Conservation (phyloP, 2,329 filamentous ascomycete species). For the Fulvia fulva region DNA sequence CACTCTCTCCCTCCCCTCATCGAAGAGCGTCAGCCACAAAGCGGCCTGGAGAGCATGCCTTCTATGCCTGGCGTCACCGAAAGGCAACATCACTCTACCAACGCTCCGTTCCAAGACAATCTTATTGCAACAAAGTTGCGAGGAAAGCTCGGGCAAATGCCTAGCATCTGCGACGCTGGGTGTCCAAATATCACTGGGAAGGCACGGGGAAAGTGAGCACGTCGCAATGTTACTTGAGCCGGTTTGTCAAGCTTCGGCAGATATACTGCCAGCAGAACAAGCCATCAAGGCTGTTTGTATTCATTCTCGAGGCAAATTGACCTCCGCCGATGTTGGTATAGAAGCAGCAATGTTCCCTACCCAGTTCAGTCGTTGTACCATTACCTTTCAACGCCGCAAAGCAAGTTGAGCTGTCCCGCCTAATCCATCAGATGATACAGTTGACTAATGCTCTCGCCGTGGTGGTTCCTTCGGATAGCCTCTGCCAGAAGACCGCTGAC, state of each 20-base stretch:
- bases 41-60: constrained; percentile 30
- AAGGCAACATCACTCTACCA: constrained; percentile 36
- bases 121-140: constrained; percentile 27
- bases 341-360: background rate
- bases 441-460: constrained; percentile 74
- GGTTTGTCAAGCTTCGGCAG: background rate
- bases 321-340: constrained; percentile 1
- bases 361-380: background rate
- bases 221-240: background rate
- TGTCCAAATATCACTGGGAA: constrained; percentile 4
- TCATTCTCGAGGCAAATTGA: background rate
- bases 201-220: constrained; percentile 3
- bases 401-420: background rate
- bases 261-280: background rate
- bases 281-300: constrained; percentile 6
- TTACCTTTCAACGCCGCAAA: background rate
- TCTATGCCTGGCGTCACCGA: constrained; percentile 29
- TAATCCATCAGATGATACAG: constrained; percentile 44
- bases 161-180: constrained; percentile 44
- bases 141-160: constrained; percentile 41
- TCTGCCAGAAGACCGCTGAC: constrained; percentile 84
- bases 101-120: constrained; percentile 46
- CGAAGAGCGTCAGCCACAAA: constrained; percentile 20
- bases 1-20: constrained; percentile 30
- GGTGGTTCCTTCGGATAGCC: constrained; percentile 92